Conservation (phyloP, 495 filamentous ascomycete species). For the Aspergillus carlsbadensis region DNA sequence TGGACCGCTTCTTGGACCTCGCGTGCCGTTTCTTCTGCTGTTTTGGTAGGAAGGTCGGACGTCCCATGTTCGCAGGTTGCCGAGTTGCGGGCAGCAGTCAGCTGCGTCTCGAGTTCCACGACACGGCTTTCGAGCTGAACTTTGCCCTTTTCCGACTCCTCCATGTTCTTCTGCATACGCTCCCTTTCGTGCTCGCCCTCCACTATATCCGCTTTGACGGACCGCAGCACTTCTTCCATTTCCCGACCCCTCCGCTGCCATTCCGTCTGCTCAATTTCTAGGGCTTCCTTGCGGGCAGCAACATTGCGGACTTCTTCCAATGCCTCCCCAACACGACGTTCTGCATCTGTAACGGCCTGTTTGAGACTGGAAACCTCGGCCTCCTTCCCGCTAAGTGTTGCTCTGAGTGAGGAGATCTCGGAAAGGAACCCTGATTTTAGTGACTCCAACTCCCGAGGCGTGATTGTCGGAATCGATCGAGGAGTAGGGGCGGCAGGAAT, state of each 20-base stretch:
- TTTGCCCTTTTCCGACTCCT: slow-evolving; percentile 72
- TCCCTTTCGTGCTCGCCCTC: slow-evolving; percentile 74
- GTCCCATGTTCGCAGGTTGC: slow-evolving; percentile 14
- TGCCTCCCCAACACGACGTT: slow-evolving; percentile 85
- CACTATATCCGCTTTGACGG: slow-evolving; percentile 78
- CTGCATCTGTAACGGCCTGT: slow-evolving; percentile 80
- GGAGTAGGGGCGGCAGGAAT: slow-evolving; percentile 87
- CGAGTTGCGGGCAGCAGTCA: slow-evolving; percentile 62
- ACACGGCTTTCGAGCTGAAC: slow-evolving; percentile 56
- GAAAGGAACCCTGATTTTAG: slow-evolving; percentile 87
- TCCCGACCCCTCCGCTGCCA: slow-evolving; percentile 84
- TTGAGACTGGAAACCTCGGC: slow-evolving; percentile 85
- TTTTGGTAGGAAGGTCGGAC: slow-evolving; percentile 13
- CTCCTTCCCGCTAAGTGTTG: slow-evolving; percentile 85
- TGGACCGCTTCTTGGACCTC: slow-evolving; percentile 86
- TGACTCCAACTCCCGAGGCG: slow-evolving; percentile 86
- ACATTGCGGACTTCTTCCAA: slow-evolving; percentile 78
- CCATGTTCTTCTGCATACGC: slow-evolving; percentile 62
- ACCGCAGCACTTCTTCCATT: slow-evolving; percentile 75
- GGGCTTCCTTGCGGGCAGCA: slow-evolving; percentile 59
- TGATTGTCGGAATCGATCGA: slow-evolving; percentile 85
- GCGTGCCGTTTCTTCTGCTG: slow-evolving; percentile 41
- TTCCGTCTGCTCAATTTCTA: slow-evolving; percentile 73
- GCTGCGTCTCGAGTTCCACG: slow-evolving; percentile 70
- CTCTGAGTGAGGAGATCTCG: slow-evolving; percentile 86